Evolutionary conservation across 2,329 filamentous ascomycete species (phyloP), one percentile per base, ranked within the genome.

Genomic region (Trichothecium sympodiale): DNA sequence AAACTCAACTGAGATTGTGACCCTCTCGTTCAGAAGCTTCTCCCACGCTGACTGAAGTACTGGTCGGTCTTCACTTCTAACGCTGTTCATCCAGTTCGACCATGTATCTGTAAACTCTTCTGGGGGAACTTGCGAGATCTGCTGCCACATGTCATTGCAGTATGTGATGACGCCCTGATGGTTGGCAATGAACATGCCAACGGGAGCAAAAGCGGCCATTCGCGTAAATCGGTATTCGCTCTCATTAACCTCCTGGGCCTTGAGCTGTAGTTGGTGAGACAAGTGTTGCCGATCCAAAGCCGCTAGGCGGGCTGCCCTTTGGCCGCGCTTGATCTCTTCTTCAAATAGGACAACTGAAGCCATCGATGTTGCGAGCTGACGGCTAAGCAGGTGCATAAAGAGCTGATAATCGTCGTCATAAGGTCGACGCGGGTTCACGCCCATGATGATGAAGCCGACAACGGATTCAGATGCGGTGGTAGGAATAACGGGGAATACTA

Each of bases 121-220:
- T 43, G 72, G 70, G 2, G 74, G 71, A 37, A 83, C 77, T 25
- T 79, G 65, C 0, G 80, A 80, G 25, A 87, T 83, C 43, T 75
- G 67, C 70, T 69, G 77, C 73, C 74, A 91, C 51, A 81, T 83
- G 42, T 88, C 81, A 51, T 93, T 93, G 52, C 79, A 83, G 51
- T 85, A 91, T 8, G 72, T 83, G 46, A 91, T 83, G 17, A 70
- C 63, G 4, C 85, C 84, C 29, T 65, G 56, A 1, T 73, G 67
- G 49, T 86, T 73, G n/a, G 83, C 81, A 45, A 91, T 88, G 53
- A 89, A 89, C 61, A 93, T 80, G 18, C 84, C 85, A 2, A 88
- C 83, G 0, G 84, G 84, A 0, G 83, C 81, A 43, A 86, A 84
- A 50, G 88, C 83, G 3, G 84, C 83, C 81, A 91, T 87, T 31